phyloP scores from a whole-genome alignment of 1,139 yeast genomes.

The Zhuliangozyma parablackwelliae region DNA sequence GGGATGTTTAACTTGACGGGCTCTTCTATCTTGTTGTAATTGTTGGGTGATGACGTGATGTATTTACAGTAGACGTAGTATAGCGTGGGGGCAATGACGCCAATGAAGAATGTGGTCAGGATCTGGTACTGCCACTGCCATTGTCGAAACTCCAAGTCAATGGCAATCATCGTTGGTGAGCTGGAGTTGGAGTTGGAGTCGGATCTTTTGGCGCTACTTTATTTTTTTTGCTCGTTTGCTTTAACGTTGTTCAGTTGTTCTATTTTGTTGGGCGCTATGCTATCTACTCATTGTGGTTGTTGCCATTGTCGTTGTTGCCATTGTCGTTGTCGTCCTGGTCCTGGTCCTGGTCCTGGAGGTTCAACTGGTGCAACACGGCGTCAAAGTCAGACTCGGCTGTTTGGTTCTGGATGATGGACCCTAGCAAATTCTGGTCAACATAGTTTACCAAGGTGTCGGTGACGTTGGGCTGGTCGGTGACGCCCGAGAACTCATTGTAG shows the following conservation, averaged over 20 bases:
- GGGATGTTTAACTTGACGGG: conserved; percentile 51
- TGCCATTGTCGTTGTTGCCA: not conserved
- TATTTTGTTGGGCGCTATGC: not conserved
- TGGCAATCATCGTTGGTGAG: conserved; percentile 33
- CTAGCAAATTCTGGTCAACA: conserved; percentile 39
- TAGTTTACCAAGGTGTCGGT: conserved; percentile 33
- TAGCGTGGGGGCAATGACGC: conserved; percentile 37
- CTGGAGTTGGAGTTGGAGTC: not conserved
- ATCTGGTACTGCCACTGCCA: conserved; percentile 49
- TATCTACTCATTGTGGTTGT: not conserved
- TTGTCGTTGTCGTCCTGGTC: not conserved
- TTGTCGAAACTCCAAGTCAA: conserved; percentile 39
- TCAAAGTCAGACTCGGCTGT: conserved; percentile 25
- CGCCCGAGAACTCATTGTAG: conserved; percentile 27
- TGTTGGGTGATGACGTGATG: conserved; percentile 36
- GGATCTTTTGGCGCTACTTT: not conserved
- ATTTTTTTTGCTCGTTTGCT: not conserved
- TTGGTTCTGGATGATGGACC: conserved; percentile 29
- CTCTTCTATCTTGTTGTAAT: conserved; percentile 41
- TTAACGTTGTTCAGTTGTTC: not conserved
- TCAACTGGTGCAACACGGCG: conserved; percentile 18
- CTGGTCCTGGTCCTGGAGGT: conserved; percentile 6
- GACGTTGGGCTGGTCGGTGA: conserved; percentile 13
- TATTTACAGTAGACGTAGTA: conserved; percentile 37
- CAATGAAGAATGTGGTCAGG: conserved; percentile 42